phyloP scores from a whole-genome alignment of 2,329 filamentous ascomycete species.

The Xylariaceae sp. region DNA sequence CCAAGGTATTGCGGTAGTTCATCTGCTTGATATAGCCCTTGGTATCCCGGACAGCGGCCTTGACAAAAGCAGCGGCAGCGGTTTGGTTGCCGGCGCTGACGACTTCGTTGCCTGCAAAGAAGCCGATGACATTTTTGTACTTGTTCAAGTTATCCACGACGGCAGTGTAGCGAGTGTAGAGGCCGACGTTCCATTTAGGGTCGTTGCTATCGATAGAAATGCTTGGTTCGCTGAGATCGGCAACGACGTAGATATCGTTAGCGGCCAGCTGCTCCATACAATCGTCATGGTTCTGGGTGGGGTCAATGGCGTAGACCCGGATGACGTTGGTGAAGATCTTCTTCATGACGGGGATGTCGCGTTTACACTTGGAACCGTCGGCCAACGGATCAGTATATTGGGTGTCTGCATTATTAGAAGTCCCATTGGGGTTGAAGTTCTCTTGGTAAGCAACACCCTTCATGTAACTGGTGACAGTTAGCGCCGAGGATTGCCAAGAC shows the following conservation, averaged over 20 bases:
- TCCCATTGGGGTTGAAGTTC: constrained; percentile 63
- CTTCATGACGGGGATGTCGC: constrained; percentile 81
- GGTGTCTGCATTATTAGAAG: constrained; percentile 42
- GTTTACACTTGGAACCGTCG: constrained; percentile 70
- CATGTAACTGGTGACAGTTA: constrained; percentile 60
- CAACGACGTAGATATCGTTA: constrained; percentile 92
- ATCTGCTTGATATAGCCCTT: constrained; percentile 90
- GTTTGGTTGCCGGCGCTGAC: constrained; percentile 90
- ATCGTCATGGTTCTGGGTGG: constrained; percentile 71
- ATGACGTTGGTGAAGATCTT: constrained; percentile 88
- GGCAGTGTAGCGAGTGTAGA: constrained; percentile 78
- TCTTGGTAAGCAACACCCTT: constrained; percentile 95
- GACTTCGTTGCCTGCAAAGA: constrained; percentile 99
- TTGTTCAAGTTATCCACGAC: constrained; percentile 81
- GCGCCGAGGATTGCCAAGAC: constrained; percentile 19
- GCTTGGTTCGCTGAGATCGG: constrained; percentile 81
- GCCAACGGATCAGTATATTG: constrained; percentile 83
- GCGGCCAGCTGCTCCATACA: constrained; percentile 85
- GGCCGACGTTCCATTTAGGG: constrained; percentile 75
- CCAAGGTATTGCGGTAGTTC: constrained; percentile 71
- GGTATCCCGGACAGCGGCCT: constrained; percentile 94
- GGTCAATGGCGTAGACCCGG: constrained; percentile 92
- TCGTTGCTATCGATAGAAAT: constrained; percentile 83
- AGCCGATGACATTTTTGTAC: constrained; percentile 92
- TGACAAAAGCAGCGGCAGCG: constrained; percentile 87